phyloP scores from a whole-genome alignment of 2,329 filamentous ascomycete species.

The Diaporthe sp. region DNA sequence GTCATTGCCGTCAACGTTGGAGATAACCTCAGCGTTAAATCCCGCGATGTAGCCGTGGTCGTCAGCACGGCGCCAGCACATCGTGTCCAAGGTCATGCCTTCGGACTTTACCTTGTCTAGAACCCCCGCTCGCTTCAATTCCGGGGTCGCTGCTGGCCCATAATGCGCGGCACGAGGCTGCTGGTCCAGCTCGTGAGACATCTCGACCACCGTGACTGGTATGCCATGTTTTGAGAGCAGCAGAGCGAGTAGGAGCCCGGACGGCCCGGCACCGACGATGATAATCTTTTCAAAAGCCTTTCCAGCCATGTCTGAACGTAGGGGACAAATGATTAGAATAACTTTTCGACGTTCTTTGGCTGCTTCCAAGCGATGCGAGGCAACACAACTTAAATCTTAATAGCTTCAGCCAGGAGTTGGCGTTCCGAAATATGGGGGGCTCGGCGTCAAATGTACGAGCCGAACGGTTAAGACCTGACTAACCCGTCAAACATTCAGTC shows the following conservation, averaged over 20 bases:
- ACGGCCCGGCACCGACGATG: constrained; percentile 61
- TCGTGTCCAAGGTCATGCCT: constrained; percentile 50
- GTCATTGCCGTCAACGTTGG: constrained; percentile 51
- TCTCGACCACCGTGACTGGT: constrained; percentile 65
- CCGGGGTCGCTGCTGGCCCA: constrained; percentile 66
- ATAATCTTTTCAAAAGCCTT: constrained; percentile 43
- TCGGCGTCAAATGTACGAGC: constrained; percentile 16
- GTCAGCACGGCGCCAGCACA: constrained; percentile 52
- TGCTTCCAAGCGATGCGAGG: not conserved
- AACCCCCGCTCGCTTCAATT: constrained; percentile 68
- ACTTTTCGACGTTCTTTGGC: not conserved
- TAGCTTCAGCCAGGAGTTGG: not conserved
- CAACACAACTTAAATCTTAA: not conserved
- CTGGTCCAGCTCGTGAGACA: constrained; percentile 62
- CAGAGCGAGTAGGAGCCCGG: constrained; percentile 60
- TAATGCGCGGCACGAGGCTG: constrained; percentile 73
- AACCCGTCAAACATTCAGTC: not conserved
- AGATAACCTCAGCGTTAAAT: constrained; percentile 47
- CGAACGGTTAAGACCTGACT: not conserved
- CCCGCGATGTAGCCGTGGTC: constrained; percentile 49
- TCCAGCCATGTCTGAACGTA: constrained; percentile 14
- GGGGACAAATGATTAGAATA: not conserved
- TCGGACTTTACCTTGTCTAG: constrained; percentile 54
- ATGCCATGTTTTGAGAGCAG: constrained; percentile 64
- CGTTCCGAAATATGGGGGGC: not conserved